Base-by-base conservation (phyloP, 306 rosid genomes). In the Prunus padus region DNA sequence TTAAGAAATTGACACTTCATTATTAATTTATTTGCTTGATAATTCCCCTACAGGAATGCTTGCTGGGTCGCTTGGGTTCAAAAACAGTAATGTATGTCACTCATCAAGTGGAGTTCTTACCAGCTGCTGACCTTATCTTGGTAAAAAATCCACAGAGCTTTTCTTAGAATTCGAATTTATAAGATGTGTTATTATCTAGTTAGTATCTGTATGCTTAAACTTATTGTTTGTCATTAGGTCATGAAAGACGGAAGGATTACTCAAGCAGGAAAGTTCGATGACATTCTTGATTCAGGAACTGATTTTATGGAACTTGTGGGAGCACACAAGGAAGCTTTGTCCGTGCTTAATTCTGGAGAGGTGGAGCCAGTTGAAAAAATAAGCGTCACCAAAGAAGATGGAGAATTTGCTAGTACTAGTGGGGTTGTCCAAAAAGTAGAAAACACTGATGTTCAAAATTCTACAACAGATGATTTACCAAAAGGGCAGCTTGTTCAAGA, bases 41-140 rank as follows among this genome's bases (percentile, higher is more conserved):
- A 33, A 63, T 65, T 44, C 56, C 62, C 44, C 66, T 37, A 73
- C 88, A 93, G 97, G 94, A 93, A 79, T 91, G 96, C 67, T 81
- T 93, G 79, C 89, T 93, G 52, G 97, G 91, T 46, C 84, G 87
- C 75, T 77, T 91, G 76, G 82, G 85, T 73, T 84, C 94, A 65
- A 93, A 93, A 83, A 89, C 88, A 63, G 96, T 93, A 74, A 75
- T 93, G 51, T 93, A 88, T 80, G 87, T 93, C 11, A 87, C 98
- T 69, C 97, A 93, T 87, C 98, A 89, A 86, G 89, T 93, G 23
- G 98, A 93, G 69, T 93, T 91, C 86, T 86, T 93, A 79, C 93
- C 97, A 49, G 84, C 89, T 42, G 96, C 98, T 67, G 97, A 91
- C 81, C 83, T 89, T 76, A 89, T 93, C 68, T 83, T 89, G 89